Evolutionary conservation across 1,139 yeast genomes (phyloP).

Genomic region (Kluyveromyces sp.): DNA sequence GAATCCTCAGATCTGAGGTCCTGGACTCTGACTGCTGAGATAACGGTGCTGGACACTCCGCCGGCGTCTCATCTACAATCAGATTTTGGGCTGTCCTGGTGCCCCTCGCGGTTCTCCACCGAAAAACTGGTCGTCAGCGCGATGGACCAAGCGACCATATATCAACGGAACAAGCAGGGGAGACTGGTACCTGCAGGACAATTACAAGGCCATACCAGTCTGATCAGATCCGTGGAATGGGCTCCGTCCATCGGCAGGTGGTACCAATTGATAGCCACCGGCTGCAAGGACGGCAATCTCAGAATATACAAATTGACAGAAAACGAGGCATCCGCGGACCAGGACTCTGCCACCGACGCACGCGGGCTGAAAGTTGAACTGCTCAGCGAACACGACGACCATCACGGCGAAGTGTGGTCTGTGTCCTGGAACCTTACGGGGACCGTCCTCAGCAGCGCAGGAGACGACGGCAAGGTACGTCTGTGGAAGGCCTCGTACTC

Average conservation of each 20-base stretch:
- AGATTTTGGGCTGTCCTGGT: constrained; percentile 86
- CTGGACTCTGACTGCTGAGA: constrained; percentile 76
- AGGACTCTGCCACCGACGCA: constrained; percentile 2
- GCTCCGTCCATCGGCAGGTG: constrained; percentile 95
- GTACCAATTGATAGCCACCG: constrained; percentile 86
- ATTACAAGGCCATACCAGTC: constrained; percentile 73
- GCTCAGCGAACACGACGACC: constrained; percentile 60
- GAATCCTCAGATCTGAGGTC: constrained; percentile 79
- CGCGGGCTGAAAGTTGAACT: constrained; percentile 39
- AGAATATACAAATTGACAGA: constrained; percentile 68
- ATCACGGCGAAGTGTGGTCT: constrained; percentile 88
- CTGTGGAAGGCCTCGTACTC: constrained; percentile 86
- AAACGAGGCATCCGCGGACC: constrained; percentile 23
- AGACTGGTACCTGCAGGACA: constrained; percentile 41
- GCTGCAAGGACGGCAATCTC: constrained; percentile 89
- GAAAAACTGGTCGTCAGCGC: constrained; percentile 85
- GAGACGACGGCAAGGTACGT: constrained; percentile 89
- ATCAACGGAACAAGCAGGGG: constrained; percentile 45
- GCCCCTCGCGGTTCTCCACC: constrained; percentile 76
- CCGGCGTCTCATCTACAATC: constrained; percentile 82
- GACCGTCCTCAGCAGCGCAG: constrained; percentile 85
- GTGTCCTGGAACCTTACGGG: constrained; percentile 95
- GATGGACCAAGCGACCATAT: constrained; percentile 77
- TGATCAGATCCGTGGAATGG: constrained; percentile 89
- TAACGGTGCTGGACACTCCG: constrained; percentile 55